Evolutionary conservation across 306 rosid genomes (phyloP).

Genomic region (Sicyos edulis): DNA sequence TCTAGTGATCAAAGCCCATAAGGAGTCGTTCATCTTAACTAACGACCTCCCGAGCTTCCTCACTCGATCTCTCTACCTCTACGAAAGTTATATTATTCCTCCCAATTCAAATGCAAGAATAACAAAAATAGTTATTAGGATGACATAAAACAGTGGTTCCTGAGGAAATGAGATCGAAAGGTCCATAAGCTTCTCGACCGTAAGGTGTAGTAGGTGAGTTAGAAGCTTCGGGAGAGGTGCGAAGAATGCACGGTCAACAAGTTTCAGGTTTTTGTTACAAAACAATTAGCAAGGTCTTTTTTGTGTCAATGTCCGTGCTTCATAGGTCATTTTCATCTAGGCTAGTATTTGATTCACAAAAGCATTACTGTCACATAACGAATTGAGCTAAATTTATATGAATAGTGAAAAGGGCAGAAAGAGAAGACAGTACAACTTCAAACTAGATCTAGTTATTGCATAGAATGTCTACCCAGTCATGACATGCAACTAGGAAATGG

Average conservation of each 20-base stretch:
- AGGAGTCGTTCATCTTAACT: neutral
- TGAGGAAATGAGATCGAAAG: too few relatives aligned
- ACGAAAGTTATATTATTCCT: neutral
- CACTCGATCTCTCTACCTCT: neutral
- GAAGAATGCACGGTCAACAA: neutral
- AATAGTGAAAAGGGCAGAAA: neutral
- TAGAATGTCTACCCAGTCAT: conserved; percentile 70
- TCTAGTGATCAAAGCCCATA: neutral
- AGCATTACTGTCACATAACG: neutral
- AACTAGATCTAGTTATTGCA: conserved; percentile 10
- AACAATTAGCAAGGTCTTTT: neutral
- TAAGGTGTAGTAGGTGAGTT: too few relatives aligned
- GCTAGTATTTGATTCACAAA: neutral
- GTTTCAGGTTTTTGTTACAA: conserved; percentile 1
- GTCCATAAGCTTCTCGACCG: too few relatives aligned
- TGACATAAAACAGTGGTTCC: neutral
- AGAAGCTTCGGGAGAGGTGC: too few relatives aligned
- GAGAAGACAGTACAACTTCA: conserved; percentile 8
- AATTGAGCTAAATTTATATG: conserved; percentile 6
- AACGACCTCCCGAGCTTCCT: neutral
- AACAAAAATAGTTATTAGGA: neutral
- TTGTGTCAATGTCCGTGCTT: too few relatives aligned
- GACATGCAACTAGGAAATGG: conserved; percentile 92
- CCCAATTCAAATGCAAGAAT: neutral
- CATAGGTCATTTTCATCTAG: conserved; percentile 10